Evolutionary conservation across 2,329 filamentous ascomycete genomes (phyloP).

Genomic region (Xylaria sp.): DNA sequence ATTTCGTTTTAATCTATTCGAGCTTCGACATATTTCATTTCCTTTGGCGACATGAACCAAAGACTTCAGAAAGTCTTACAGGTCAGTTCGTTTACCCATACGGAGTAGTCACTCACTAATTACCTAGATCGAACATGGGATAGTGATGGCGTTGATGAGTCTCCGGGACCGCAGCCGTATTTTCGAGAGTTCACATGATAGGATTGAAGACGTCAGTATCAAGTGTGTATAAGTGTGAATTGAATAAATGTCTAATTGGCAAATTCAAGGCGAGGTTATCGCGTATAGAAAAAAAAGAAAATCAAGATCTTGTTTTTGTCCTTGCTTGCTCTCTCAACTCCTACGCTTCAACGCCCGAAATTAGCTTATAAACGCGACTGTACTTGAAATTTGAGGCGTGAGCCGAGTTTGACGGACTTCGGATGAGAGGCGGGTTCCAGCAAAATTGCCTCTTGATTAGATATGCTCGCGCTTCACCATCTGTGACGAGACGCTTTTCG

Average conservation of each 20-base stretch:
- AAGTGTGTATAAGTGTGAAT: slow-evolving; percentile 2
- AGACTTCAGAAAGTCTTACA: too few relatives aligned
- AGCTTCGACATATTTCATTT: too few relatives aligned
- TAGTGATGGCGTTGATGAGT: background rate
- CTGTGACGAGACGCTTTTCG: background rate
- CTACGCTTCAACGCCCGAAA: background rate
- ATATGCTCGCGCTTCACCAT: background rate
- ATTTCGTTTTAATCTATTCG: too few relatives aligned
- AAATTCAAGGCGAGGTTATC: background rate
- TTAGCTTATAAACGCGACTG: slow-evolving; percentile 2
- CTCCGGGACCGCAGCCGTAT: background rate
- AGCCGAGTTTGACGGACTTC: background rate
- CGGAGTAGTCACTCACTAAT: too few relatives aligned
- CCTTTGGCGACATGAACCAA: too few relatives aligned
- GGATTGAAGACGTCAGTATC: background rate
- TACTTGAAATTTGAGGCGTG: background rate
- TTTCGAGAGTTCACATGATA: background rate
- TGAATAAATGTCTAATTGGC: background rate
- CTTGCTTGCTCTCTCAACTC: background rate
- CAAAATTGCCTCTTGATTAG: background rate
- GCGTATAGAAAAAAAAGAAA: background rate
- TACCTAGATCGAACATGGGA: too few relatives aligned
- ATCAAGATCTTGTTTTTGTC: background rate
- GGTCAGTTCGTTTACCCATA: background rate
- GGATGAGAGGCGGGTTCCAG: background rate